phyloP scores from a whole-genome alignment of 2,329 filamentous ascomycete genomes.

The Aspergillus ibericus region DNA sequence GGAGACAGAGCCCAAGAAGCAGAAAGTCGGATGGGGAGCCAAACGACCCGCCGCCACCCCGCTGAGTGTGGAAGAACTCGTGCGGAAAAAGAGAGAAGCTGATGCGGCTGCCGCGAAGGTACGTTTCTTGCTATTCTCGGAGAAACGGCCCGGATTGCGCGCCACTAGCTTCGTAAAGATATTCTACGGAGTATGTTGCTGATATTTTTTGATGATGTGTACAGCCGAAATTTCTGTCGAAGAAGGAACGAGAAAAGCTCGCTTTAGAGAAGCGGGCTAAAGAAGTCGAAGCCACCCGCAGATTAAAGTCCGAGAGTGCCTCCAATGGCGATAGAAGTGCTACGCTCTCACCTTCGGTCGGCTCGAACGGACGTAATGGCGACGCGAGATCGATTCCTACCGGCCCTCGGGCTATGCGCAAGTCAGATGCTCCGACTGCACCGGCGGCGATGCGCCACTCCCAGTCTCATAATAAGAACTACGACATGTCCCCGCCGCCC shows the following conservation, averaged over 20 bases:
- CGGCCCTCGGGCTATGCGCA: slow-evolving; percentile 68
- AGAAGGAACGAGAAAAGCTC: slow-evolving; percentile 75
- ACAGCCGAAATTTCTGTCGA: slow-evolving; percentile 79
- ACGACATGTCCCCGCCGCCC: slow-evolving; percentile 56
- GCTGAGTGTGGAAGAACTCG: slow-evolving; percentile 80
- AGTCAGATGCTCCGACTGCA: slow-evolving; percentile 53
- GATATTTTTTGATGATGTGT: slow-evolving; percentile 23
- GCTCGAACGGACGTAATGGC: slow-evolving; percentile 27
- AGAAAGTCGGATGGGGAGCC: slow-evolving; percentile 56
- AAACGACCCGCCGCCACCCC: slow-evolving; percentile 49
- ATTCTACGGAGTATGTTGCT: not conserved
- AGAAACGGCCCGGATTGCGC: too few species aligned
- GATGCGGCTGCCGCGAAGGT: slow-evolving; percentile 80
- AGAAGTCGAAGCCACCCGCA: slow-evolving; percentile 65
- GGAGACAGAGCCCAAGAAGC: slow-evolving; percentile 51
- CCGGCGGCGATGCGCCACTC: slow-evolving; percentile 50
- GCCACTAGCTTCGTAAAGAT: not conserved
- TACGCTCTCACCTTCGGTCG: slow-evolving; percentile 15
- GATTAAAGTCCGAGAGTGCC: slow-evolving; percentile 45
- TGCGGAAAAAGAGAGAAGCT: slow-evolving; percentile 81
- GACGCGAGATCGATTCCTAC: slow-evolving; percentile 57
- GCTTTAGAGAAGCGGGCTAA: slow-evolving; percentile 75
- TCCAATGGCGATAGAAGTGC: slow-evolving; percentile 30
- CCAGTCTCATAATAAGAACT: slow-evolving; percentile 40
- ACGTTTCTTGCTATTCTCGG: slow-evolving; percentile 24